A percentile compares a stretch with the other conserved stretches of the same genome.
Conservation (phyloP, 179 eudicot genomes). For the Heliamphora pulchella region DNA sequence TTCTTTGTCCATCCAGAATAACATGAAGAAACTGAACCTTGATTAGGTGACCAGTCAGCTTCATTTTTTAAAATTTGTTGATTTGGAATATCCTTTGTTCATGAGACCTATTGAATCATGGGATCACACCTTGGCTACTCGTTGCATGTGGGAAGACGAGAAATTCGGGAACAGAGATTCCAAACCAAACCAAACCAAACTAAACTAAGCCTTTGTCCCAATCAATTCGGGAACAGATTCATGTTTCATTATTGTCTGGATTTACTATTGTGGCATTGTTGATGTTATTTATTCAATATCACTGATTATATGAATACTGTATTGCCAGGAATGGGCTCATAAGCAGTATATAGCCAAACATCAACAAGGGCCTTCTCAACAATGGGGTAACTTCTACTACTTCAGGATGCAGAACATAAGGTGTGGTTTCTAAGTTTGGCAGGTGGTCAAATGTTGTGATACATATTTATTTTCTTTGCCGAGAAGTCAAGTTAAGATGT, state of each 20-base stretch:
- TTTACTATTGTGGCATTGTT: background rate
- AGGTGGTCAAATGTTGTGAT: background rate
- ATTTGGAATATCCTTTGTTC: background rate
- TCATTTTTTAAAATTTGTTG: slow-evolving; percentile 1
- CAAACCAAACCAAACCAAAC: too few relatives aligned
- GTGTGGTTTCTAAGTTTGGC: slow-evolving; percentile 23
- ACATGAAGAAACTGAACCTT: background rate
- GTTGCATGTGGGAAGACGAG: background rate
- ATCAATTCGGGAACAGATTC: background rate
- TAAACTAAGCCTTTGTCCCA: too few relatives aligned
- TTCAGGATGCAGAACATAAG: slow-evolving; percentile 96
- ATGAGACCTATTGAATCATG: background rate
- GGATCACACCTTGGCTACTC: background rate
- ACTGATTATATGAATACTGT: background rate
- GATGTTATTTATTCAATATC: background rate
- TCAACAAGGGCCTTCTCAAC: slow-evolving; percentile 97
- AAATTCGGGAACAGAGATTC: background rate
- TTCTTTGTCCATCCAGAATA: background rate
- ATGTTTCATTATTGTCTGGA: background rate
- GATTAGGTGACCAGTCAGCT: background rate
- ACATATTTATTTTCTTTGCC: background rate
- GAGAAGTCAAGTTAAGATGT: background rate
- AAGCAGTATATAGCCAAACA: slow-evolving; percentile 86
- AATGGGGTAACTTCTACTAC: slow-evolving; percentile 98
- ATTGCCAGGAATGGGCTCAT: slow-evolving; percentile 89